Evolutionary conservation across 768 basidiomycete genomes (phyloP).

Genomic region (Termitomyces sp.): DNA sequence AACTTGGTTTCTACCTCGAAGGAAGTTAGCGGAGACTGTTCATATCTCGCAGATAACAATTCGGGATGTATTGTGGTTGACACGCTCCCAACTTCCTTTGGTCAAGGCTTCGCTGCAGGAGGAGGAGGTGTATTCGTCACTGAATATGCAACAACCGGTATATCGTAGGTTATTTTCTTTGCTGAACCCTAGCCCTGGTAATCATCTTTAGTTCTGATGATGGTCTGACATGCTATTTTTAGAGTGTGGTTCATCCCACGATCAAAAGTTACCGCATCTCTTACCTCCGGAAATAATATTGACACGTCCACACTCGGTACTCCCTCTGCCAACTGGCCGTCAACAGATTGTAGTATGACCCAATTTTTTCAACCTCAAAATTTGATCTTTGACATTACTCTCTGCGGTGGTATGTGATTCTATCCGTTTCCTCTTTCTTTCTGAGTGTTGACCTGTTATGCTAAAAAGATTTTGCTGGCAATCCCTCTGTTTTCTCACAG

Average conservation of each 20-base stretch:
- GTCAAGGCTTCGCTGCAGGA: constrained; percentile 54
- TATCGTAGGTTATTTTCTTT: constrained; percentile 41
- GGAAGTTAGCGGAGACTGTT: constrained; percentile 57
- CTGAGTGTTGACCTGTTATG: not conserved
- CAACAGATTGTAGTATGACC: constrained; percentile 45
- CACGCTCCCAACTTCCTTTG: constrained; percentile 51
- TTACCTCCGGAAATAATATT: constrained; percentile 44
- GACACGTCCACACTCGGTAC: constrained; percentile 54
- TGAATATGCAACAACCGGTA: constrained; percentile 59
- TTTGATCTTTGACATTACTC: constrained; percentile 70
- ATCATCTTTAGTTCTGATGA: not conserved
- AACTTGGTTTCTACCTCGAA: constrained; percentile 41
- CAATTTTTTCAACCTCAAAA: constrained; percentile 56
- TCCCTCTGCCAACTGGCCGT: constrained; percentile 67
- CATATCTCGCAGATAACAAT: constrained; percentile 45
- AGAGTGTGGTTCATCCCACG: constrained; percentile 65
- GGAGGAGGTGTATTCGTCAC: constrained; percentile 76
- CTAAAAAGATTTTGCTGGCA: constrained; percentile 42
- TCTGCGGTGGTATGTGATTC: constrained; percentile 46
- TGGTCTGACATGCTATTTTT: not conserved
- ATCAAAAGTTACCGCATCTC: constrained; percentile 36
- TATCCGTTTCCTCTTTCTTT: not conserved
- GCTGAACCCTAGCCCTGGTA: not conserved
- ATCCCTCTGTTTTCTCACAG: constrained; percentile 42
- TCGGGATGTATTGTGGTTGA: constrained; percentile 62